Evolutionary conservation across 495 filamentous ascomycete species (phyloP), one percentile per base, ranked within the genome.

Genomic region (Aspergillus diversus): DNA sequence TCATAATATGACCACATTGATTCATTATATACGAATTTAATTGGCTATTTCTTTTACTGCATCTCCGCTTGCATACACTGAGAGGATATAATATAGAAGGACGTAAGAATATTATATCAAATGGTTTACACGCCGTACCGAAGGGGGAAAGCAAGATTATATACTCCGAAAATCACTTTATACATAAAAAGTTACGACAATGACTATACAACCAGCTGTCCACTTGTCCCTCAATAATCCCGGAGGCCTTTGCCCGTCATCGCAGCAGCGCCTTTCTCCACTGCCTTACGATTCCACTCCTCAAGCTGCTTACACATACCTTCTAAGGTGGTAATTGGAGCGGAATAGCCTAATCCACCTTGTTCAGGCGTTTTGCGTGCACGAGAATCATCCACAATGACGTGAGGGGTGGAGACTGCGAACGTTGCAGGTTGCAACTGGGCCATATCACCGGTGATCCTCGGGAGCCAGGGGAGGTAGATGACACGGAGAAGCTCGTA

Each of bases 381-480:
- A 7, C 75, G 75, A 0, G 72, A 70, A 63, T 86, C 80, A 33
- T 81, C 79, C 5, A 75, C 80, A 53, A 85, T 68, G 5, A 83
- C 67, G 59, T 82, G 82, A 8, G 71, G 66, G 17, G 78, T 81
- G n/a, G 78, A 76, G 48, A 87, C 82, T 11, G 74, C 74, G 48
- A 86, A 83, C 15, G 86, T 64, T 5, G 75, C 78, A 0, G 85
- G 85, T 66, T 86, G 81, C 17, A 87, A 67, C 57, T 83, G 81
- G 60, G 68, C 73, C 39, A 85, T 59, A 12, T 83, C 79, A 2
- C 79, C 75, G 1, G 62, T 63, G 3, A 83, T 47, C 13, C 52
- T 57, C 0, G 83, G 84, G 1, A 87, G 47, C 64, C 66, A 76
- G n/a, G 75, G 65, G 16, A 84, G 67, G 33, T 75, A 66, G 5